phyloP scores from a whole-genome alignment of 352 stramenopile species.

The Globisporangium irregulare region DNA sequence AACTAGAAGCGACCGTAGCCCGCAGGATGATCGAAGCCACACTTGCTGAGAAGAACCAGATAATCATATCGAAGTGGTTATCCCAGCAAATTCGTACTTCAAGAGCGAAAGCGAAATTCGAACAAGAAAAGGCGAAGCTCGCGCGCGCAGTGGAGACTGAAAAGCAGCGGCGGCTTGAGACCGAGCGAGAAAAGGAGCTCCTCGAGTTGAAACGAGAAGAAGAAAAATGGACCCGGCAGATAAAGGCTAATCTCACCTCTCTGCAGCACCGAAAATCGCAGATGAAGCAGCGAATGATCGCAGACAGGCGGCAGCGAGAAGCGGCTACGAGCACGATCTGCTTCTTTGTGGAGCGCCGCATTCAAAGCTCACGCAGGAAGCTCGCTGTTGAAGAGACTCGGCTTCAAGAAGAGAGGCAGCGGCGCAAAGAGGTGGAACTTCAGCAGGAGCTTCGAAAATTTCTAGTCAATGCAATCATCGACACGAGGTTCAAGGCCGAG shows the following conservation, averaged over 20 bases:
- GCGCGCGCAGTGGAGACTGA: not conserved
- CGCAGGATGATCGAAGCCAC: slow-evolving; percentile 12
- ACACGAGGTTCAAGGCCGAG: slow-evolving; percentile 32
- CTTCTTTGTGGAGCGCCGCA: slow-evolving; percentile 22
- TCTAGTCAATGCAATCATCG: slow-evolving; percentile 34
- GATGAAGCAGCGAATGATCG: slow-evolving; percentile 14
- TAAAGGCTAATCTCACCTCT: slow-evolving; percentile 14
- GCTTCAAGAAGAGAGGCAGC: slow-evolving; percentile 22
- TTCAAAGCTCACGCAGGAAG: slow-evolving; percentile 20
- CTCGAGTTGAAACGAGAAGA: slow-evolving; percentile 12
- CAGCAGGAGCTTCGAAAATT: slow-evolving; percentile 25
- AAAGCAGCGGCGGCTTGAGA: not conserved
- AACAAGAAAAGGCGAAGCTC: not conserved
- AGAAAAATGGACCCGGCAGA: slow-evolving; percentile 4
- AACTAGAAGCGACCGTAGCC: slow-evolving; percentile 15
- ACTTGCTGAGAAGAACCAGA: slow-evolving; percentile 26
- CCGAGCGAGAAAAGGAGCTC: slow-evolving; percentile 7
- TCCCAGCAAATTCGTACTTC: slow-evolving; percentile 19
- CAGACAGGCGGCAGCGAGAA: slow-evolving; percentile 18
- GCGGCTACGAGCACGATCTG: slow-evolving; percentile 11
- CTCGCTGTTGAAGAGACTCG: slow-evolving; percentile 17
- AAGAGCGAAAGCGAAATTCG: not conserved
- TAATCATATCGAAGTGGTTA: slow-evolving; percentile 37
- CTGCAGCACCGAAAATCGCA: slow-evolving; percentile 16
- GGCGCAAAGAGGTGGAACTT: slow-evolving; percentile 16